A percentile compares a stretch with the other conserved stretches of the same genome.
phyloP scores from a whole-genome alignment of 192 early-diverging fungal species.

The Podila minutissima region DNA sequence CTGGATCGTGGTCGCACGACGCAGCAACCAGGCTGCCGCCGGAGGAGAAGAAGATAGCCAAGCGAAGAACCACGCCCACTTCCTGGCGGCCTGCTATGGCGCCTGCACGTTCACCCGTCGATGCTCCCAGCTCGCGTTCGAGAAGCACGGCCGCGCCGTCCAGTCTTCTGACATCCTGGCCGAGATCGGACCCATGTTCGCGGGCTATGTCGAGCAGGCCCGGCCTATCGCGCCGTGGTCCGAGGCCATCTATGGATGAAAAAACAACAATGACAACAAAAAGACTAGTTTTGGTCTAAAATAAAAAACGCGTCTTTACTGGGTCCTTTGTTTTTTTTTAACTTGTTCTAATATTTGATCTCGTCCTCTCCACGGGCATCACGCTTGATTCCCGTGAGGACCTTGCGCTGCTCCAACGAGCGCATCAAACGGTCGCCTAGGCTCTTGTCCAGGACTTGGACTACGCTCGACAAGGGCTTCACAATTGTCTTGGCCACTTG shows the following conservation, averaged over 20 bases:
- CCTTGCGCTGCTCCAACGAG: conserved; percentile 44
- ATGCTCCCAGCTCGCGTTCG: conserved; percentile 66
- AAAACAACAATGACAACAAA: no score
- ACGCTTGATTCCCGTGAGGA: conserved; percentile 25
- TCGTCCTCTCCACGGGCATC: conserved; percentile 37
- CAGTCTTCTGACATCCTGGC: conserved; percentile 71
- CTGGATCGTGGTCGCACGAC: conserved; percentile 69
- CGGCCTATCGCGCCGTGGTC: neutral
- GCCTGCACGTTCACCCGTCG: conserved; percentile 65
- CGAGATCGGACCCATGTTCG: conserved; percentile 62
- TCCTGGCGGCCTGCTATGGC: conserved; percentile 76
- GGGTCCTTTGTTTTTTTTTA: neutral
- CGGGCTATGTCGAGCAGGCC: conserved; percentile 19
- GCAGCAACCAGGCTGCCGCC: neutral
- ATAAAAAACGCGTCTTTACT: no score
- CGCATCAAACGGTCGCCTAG: conserved; percentile 23
- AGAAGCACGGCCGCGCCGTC: conserved; percentile 67
- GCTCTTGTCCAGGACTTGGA: conserved; percentile 31
- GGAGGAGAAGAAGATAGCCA: conserved; percentile 56
- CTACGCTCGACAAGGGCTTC: conserved; percentile 30
- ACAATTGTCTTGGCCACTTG: conserved; percentile 46
- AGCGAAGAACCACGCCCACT: conserved; percentile 16
- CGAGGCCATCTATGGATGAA: no score
- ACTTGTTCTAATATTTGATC: conserved; percentile 25
- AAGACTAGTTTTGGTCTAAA: neutral